These are phyloP conservation scores for Blastocladiella emersonii DNA, from an alignment of 371 early-diverging fungal genomes.

Conservation along the genomic window DNA sequence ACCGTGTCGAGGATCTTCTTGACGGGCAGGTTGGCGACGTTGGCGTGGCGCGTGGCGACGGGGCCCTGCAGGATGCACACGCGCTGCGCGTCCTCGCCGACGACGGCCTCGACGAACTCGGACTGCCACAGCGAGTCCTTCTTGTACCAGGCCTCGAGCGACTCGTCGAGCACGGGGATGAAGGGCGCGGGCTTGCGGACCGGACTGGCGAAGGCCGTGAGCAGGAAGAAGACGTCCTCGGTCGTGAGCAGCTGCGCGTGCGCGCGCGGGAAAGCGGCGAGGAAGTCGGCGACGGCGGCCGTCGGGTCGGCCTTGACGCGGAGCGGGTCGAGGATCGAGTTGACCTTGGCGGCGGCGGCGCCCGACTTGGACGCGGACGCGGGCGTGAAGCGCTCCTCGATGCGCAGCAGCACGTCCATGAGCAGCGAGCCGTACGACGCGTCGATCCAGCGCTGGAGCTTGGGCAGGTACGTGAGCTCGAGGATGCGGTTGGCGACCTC, in stretches of 20 bases:
- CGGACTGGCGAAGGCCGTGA: slow-evolving; percentile 63
- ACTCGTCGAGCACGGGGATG: slow-evolving; percentile 80
- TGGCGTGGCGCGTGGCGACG: slow-evolving; percentile 68
- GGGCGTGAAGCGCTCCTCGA: slow-evolving; percentile 80
- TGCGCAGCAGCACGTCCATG: slow-evolving; percentile 74
- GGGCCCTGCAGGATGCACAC: slow-evolving; percentile 94
- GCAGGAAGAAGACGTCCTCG: slow-evolving; percentile 82
- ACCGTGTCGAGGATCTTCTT: slow-evolving; percentile 79
- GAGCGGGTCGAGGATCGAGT: slow-evolving; percentile 50
- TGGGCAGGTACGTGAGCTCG: slow-evolving; percentile 64
- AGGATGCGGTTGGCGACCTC: slow-evolving; percentile 75
- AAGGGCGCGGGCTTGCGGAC: slow-evolving; percentile 86
- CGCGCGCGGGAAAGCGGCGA: slow-evolving; percentile 64
- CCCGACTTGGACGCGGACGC: not conserved
- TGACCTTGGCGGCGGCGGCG: slow-evolving; percentile 17
- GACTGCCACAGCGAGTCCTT: slow-evolving; percentile 95
- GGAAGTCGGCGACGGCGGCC: slow-evolving; percentile 47
- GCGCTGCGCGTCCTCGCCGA: slow-evolving; percentile 77
- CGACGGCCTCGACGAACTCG: slow-evolving; percentile 81
- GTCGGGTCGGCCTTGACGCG: slow-evolving; percentile 52
- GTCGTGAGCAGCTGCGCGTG: slow-evolving; percentile 64
- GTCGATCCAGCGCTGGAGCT: slow-evolving; percentile 80
- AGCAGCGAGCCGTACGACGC: slow-evolving; percentile 60
- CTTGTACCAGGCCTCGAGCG: slow-evolving; percentile 89
- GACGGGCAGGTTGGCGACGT: slow-evolving; percentile 70